Percentiles rank a stretch among this genome's conserved stretches.
These are phyloP conservation scores for Candida dajiaensis DNA, from an alignment of 805 yeast species.

Conservation along the genomic window DNA sequence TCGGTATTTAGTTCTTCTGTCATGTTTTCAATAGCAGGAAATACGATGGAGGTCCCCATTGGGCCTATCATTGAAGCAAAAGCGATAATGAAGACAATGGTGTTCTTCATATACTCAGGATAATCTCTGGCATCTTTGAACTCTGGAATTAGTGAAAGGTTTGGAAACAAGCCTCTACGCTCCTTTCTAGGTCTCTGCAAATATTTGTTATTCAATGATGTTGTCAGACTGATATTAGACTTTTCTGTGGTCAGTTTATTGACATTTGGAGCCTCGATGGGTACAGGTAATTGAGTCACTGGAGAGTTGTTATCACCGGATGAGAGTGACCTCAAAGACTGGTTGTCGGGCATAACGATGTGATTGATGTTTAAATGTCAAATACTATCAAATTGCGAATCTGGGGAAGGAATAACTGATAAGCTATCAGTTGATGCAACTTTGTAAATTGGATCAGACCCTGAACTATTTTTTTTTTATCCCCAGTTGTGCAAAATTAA, in stretches of 20 bases:
- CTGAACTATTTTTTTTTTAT: no score
- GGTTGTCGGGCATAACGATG: not conserved
- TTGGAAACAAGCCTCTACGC: constrained; percentile 51
- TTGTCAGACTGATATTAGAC: not conserved
- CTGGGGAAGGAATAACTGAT: no score
- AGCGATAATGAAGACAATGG: constrained; percentile 62
- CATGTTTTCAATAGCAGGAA: constrained; percentile 69
- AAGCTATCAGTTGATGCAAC: no score
- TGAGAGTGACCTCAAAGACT: not conserved
- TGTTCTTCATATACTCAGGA: constrained; percentile 41
- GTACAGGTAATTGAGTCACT: not conserved
- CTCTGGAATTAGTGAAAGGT: constrained; percentile 54
- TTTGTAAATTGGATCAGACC: no score
- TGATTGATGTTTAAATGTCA: no score
- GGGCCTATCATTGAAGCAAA: constrained; percentile 78
- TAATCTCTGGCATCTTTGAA: constrained; percentile 66
- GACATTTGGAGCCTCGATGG: not conserved
- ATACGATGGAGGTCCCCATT: constrained; percentile 80
- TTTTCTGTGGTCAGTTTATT: not conserved
- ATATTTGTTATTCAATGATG: constrained; percentile 2
- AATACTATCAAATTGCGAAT: no score
- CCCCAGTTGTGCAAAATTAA: no score
- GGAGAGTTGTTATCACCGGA: not conserved
- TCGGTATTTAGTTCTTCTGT: constrained; percentile 49
- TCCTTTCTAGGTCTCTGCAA: constrained; percentile 13